phyloP scores from a whole-genome alignment of 23 red algal genomes.

The Cyanidioschyzon merolae region DNA sequence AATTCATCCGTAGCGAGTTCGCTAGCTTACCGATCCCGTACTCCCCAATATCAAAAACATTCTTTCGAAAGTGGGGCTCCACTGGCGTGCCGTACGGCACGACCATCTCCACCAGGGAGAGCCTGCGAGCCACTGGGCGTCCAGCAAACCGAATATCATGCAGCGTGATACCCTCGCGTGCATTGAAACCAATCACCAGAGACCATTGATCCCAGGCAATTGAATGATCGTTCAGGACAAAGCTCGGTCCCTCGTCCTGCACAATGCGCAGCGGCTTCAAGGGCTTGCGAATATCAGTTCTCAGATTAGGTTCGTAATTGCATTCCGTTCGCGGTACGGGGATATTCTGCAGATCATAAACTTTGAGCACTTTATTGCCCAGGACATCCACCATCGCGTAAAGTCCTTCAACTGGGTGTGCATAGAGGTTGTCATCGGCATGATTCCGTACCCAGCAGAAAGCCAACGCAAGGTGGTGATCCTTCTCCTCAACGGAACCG shows the following conservation, averaged over 20 bases:
- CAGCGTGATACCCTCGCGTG: slow-evolving; percentile 49
- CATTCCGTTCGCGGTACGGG: slow-evolving; percentile 22
- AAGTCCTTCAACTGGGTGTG: slow-evolving; percentile 55
- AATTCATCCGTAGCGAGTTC: slow-evolving; percentile 49
- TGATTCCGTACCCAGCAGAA: slow-evolving; percentile 22
- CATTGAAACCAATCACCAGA: slow-evolving; percentile 56
- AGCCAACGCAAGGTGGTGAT: not conserved
- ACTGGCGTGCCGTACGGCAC: slow-evolving; percentile 60
- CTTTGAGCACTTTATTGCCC: slow-evolving; percentile 24
- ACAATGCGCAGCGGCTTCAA: slow-evolving; percentile 22
- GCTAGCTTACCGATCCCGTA: slow-evolving; percentile 63
- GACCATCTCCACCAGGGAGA: slow-evolving; percentile 61
- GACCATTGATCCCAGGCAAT: slow-evolving; percentile 68
- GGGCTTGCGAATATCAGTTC: slow-evolving; percentile 18
- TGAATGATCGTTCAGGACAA: slow-evolving; percentile 25
- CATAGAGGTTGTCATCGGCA: slow-evolving; percentile 66
- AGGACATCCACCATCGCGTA: slow-evolving; percentile 52
- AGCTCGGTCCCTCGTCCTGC: slow-evolving; percentile 57
- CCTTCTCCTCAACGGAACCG: not conserved
- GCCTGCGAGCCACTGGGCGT: slow-evolving; percentile 35
- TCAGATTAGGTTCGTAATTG: slow-evolving; percentile 27
- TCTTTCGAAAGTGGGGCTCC: slow-evolving; percentile 52
- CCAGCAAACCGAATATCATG: slow-evolving; percentile 35
- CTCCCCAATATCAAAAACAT: slow-evolving; percentile 76
- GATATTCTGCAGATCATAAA: slow-evolving; percentile 22